Evolutionary conservation across 2,329 filamentous ascomycete genomes (phyloP).

Genomic region (Colletotrichum sp.): DNA sequence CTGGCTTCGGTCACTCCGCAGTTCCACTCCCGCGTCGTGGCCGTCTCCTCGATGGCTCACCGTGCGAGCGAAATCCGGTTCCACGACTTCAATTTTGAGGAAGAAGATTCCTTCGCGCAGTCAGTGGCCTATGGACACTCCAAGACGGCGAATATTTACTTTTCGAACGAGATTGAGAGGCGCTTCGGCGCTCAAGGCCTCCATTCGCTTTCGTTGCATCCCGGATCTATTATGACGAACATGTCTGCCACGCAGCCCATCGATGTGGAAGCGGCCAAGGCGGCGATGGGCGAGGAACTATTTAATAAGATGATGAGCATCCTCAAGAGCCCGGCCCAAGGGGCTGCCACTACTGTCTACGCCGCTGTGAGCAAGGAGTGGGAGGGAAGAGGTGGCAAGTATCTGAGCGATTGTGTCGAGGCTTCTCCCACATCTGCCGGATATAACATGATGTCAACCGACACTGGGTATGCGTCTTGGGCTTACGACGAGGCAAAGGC

Average conservation of each 20-base stretch:
- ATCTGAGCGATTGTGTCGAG: slow-evolving; percentile 43
- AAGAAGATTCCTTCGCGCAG: slow-evolving; percentile 28
- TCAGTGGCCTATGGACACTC: slow-evolving; percentile 48
- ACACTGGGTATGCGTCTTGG: slow-evolving; percentile 24
- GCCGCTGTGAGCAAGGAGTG: slow-evolving; percentile 44
- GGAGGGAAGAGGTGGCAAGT: slow-evolving; percentile 50
- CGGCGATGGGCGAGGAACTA: background rate
- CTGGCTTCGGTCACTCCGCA: slow-evolving; percentile 38
- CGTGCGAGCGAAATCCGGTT: slow-evolving; percentile 26
- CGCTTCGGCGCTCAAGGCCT: slow-evolving; percentile 16
- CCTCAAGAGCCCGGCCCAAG: slow-evolving; percentile 38
- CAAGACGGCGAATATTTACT: slow-evolving; percentile 57
- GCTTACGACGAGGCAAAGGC: slow-evolving; percentile 13
- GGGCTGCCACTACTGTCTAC: slow-evolving; percentile 51
- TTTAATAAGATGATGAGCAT: background rate
- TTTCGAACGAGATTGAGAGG: slow-evolving; percentile 55
- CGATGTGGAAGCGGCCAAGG: background rate
- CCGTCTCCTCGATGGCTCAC: slow-evolving; percentile 48
- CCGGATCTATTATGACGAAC: background rate
- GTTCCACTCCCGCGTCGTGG: slow-evolving; percentile 50
- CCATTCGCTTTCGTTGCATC: slow-evolving; percentile 32
- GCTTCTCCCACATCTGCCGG: background rate
- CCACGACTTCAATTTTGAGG: slow-evolving; percentile 41
- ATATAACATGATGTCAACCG: background rate
- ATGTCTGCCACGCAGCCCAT: background rate